Conservation (phyloP, 2,329 filamentous ascomycete species). For the Verticillium longisporum region DNA sequence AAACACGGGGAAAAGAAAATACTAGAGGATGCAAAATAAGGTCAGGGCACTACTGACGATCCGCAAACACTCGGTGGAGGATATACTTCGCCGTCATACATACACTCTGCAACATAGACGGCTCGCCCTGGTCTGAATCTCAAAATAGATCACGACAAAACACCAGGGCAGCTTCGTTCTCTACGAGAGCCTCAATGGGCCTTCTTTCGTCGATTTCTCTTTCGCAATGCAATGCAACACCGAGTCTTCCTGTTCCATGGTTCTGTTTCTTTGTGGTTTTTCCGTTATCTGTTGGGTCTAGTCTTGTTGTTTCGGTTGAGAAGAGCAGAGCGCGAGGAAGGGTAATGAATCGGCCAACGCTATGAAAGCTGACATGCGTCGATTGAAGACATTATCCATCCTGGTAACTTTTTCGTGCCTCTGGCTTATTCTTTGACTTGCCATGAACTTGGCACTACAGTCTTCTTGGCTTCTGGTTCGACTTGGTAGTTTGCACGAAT, state of each 20-base stretch:
- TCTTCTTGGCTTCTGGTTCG: too few relatives aligned
- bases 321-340: neutral
- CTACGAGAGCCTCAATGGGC: neutral
- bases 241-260: neutral
- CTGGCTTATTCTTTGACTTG: too few relatives aligned
- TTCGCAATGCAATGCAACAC: neutral
- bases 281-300: neutral
- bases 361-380: neutral
- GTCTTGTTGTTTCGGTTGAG: neutral
- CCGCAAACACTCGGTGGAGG: neutral
- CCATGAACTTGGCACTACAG: too few relatives aligned
- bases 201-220: neutral
- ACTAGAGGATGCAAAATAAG: neutral
- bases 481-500: too few relatives aligned
- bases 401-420: too few relatives aligned
- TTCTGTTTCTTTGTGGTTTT: slow-evolving; percentile 3
- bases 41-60: neutral
- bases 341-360: neutral
- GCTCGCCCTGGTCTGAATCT: neutral
- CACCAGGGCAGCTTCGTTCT: neutral
- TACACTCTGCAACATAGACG: neutral
- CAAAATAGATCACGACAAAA: slow-evolving; percentile 5
- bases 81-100: too few relatives aligned
- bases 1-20: neutral
- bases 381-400: neutral